phyloP scores from a whole-genome alignment of 352 stramenopile genomes.

The Phytophthora palmivora region DNA sequence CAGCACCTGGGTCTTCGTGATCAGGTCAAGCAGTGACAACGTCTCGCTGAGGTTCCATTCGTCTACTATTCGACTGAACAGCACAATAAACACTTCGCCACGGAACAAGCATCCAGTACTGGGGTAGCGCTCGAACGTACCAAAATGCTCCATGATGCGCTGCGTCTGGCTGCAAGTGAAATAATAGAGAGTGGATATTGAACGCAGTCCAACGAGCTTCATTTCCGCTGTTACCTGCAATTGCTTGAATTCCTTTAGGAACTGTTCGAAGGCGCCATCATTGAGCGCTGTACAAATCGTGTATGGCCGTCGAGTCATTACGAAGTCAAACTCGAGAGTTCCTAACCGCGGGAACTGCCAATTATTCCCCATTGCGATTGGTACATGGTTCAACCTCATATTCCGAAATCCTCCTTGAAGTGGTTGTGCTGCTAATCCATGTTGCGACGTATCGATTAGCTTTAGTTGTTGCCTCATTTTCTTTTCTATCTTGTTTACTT shows the following conservation, averaged over 20 bases:
- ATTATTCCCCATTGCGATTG: slow-evolving; percentile 49
- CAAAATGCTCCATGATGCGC: slow-evolving; percentile 83
- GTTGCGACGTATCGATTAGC: slow-evolving; percentile 69
- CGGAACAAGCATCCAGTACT: slow-evolving; percentile 60
- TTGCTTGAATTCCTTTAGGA: slow-evolving; percentile 83
- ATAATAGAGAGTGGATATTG: slow-evolving; percentile 75
- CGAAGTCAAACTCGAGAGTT: slow-evolving; percentile 80
- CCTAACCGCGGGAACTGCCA: slow-evolving; percentile 76
- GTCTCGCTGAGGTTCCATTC: slow-evolving; percentile 75
- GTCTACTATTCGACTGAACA: slow-evolving; percentile 72
- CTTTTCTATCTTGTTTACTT: slow-evolving; percentile 67
- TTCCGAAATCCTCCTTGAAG: slow-evolving; percentile 64
- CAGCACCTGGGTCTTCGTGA: slow-evolving; percentile 69
- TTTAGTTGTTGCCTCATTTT: slow-evolving; percentile 63
- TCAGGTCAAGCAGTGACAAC: slow-evolving; percentile 68
- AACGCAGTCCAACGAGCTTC: slow-evolving; percentile 73
- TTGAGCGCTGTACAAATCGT: slow-evolving; percentile 64
- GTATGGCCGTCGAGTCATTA: slow-evolving; percentile 64
- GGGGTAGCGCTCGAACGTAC: slow-evolving; percentile 69
- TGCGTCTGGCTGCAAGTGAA: slow-evolving; percentile 75
- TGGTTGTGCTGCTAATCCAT: slow-evolving; percentile 45
- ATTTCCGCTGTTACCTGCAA: slow-evolving; percentile 64
- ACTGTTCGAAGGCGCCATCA: slow-evolving; percentile 75
- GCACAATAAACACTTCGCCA: slow-evolving; percentile 75
- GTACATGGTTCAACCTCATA: slow-evolving; percentile 65